These are phyloP conservation scores for Pisolithus thermaeus DNA, from an alignment of 1,284 basidiomycete genomes.

Conservation along the genomic window DNA sequence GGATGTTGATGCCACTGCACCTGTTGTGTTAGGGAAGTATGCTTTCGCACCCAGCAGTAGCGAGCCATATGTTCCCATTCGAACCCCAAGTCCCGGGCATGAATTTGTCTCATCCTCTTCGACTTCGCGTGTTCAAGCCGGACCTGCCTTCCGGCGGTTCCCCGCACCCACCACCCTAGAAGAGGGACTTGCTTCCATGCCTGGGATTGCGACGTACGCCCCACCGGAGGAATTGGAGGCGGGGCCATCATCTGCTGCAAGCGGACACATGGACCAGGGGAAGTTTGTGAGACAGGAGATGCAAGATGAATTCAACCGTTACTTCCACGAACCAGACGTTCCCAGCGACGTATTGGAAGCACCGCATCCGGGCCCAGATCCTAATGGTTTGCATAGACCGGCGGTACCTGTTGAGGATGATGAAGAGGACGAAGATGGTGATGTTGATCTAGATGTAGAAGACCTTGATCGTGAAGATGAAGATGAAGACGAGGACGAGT, in stretches of 20 bases:
- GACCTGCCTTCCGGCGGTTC: too few species aligned
- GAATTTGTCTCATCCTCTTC: not conserved
- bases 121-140: too few species aligned
- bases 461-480: slow-evolving; percentile 26
- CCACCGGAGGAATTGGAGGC: slow-evolving; percentile 55
- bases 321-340: slow-evolving; percentile 24
- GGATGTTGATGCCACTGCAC: too few species aligned
- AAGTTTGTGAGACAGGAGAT: slow-evolving; percentile 23
- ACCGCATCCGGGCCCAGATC: not conserved
- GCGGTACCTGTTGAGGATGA: slow-evolving; percentile 20
- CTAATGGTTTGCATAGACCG: slow-evolving; percentile 8
- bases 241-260: slow-evolving; percentile 32
- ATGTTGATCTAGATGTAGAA: slow-evolving; percentile 23
- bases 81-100: too few species aligned
- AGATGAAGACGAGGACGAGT: slow-evolving; percentile 28
- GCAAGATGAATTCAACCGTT: slow-evolving; percentile 29
- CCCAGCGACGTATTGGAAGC: slow-evolving; percentile 2
- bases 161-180: too few species aligned
- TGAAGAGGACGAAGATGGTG: slow-evolving; percentile 16
- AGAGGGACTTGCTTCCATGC: slow-evolving; percentile 32
- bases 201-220: slow-evolving; percentile 50
- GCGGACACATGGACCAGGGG: slow-evolving; percentile 32
- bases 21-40: too few species aligned
- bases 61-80: too few species aligned
- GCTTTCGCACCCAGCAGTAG: too few species aligned